phyloP scores from a whole-genome alignment of 768 basidiomycete species.

The Sistotremastrum suecicum region DNA sequence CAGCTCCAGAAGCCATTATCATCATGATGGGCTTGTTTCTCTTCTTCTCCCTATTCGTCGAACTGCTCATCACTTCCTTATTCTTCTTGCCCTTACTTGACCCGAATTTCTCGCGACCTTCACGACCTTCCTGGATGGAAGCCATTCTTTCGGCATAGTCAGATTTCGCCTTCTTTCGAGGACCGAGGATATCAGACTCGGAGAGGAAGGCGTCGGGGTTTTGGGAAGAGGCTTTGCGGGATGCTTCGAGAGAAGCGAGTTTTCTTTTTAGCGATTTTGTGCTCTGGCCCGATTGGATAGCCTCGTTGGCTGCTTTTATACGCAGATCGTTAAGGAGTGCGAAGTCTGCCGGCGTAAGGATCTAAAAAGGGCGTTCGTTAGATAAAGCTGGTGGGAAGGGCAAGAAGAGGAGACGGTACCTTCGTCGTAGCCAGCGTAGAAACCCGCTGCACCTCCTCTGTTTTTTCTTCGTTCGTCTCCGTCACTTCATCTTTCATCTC shows the following conservation, averaged over 20 bases:
- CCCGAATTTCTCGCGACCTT: conserved; percentile 89
- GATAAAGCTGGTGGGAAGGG: neutral
- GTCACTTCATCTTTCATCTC: conserved; percentile 9
- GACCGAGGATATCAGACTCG: conserved; percentile 86
- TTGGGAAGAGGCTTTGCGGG: conserved; percentile 38
- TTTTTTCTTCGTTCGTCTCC: conserved; percentile 11
- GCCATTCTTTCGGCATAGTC: conserved; percentile 91
- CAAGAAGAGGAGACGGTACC: conserved; percentile 22
- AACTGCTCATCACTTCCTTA: conserved; percentile 67
- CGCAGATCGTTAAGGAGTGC: conserved; percentile 80
- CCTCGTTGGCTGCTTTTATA: conserved; percentile 59
- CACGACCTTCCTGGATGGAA: conserved; percentile 81
- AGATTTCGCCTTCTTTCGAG: conserved; percentile 84
- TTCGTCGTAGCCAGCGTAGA: conserved; percentile 74
- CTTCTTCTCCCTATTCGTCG: conserved; percentile 85
- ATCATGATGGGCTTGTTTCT: conserved; percentile 95
- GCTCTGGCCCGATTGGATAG: conserved; percentile 56
- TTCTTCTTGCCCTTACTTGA: conserved; percentile 86
- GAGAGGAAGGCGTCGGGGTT: conserved; percentile 56
- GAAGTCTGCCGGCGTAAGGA: conserved; percentile 95
- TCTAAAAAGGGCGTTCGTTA: conserved; percentile 32
- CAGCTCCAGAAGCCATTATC: conserved; percentile 64
- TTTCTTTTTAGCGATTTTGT: conserved; percentile 71
- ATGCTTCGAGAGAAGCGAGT: conserved; percentile 64
- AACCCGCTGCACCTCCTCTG: conserved; percentile 22